Evolutionary conservation across 805 yeast species (phyloP).

Genomic region (Yamadazyma sp.): DNA sequence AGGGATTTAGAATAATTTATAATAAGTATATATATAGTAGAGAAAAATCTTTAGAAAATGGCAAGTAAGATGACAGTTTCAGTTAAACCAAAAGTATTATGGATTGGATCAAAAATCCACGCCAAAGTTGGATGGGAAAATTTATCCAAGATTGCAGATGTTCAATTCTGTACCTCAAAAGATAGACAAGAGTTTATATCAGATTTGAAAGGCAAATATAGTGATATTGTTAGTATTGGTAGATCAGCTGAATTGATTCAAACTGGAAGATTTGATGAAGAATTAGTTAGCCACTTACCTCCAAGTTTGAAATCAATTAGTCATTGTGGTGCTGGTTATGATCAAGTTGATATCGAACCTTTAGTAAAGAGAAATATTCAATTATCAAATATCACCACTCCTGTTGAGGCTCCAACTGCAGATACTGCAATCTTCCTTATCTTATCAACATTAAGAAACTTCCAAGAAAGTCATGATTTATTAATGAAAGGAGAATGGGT

Average conservation of each 20-base stretch:
- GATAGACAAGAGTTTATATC: conserved; percentile 38
- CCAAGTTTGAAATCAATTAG: conserved; percentile 47
- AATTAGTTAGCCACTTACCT: conserved; percentile 55
- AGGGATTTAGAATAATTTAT: no score
- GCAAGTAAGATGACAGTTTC: conserved; percentile 3
- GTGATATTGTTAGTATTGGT: conserved; percentile 38
- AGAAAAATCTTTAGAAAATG: conserved; percentile 2
- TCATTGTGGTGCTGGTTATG: conserved; percentile 77
- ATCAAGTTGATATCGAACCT: conserved; percentile 60
- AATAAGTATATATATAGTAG: no score
- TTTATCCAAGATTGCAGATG: conserved; percentile 41
- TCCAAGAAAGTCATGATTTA: conserved; percentile 54
- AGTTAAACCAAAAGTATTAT: conserved; percentile 55
- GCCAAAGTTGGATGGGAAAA: conserved; percentile 46
- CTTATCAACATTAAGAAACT: conserved; percentile 65
- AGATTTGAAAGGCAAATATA: conserved; percentile 44
- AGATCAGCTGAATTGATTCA: conserved; percentile 50
- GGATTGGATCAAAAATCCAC: conserved; percentile 31
- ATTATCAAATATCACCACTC: conserved; percentile 62
- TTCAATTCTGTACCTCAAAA: conserved; percentile 32
- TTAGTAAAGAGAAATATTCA: conserved; percentile 53
- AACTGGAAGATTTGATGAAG: conserved; percentile 67
- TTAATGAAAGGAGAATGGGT: conserved; percentile 62
- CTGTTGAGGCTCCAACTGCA: conserved; percentile 72
- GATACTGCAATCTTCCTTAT: conserved; percentile 63